Conservation (phyloP, 2,329 filamentous ascomycete species). For the Talaromyces atroroseus region DNA sequence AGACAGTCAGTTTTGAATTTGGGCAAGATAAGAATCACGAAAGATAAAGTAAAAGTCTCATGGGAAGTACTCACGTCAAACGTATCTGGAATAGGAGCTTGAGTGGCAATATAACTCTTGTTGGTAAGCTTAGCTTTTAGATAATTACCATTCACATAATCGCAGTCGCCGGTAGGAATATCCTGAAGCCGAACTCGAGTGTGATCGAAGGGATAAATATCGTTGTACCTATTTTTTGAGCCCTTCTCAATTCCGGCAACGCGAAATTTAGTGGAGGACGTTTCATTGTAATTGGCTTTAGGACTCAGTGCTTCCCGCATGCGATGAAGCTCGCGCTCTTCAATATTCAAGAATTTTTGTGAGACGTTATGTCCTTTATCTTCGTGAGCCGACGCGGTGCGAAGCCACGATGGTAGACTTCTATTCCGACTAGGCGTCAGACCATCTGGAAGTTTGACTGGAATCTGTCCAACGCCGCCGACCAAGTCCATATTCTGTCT, state of each 20-base stretch:
- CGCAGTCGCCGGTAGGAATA: conserved; percentile 63
- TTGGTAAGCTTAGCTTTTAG: conserved; percentile 74
- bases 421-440: conserved; percentile 45
- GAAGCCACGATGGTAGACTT: conserved; percentile 71
- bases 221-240: conserved; percentile 93
- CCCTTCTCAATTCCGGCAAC: conserved; percentile 93
- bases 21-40: neutral
- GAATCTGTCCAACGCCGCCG: conserved; percentile 80
- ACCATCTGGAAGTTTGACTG: conserved; percentile 53
- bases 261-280: conserved; percentile 51
- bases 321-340: conserved; percentile 79
- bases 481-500: conserved; percentile 94
- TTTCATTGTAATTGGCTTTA: conserved; percentile 52
- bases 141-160: conserved; percentile 94
- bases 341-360: conserved; percentile 76
- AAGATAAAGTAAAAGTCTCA: neutral
- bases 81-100: conserved; percentile 86
- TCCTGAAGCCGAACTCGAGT: conserved; percentile 74
- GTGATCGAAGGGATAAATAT: conserved; percentile 95
- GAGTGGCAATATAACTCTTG: conserved; percentile 91
- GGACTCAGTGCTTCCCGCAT: conserved; percentile 76
- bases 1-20: neutral
- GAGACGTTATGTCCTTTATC: conserved; percentile 77
- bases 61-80: conserved; percentile 62
- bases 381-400: conserved; percentile 56